Conservation (phyloP, 805 yeast genomes). For the Yarrowia yakushimensis region DNA sequence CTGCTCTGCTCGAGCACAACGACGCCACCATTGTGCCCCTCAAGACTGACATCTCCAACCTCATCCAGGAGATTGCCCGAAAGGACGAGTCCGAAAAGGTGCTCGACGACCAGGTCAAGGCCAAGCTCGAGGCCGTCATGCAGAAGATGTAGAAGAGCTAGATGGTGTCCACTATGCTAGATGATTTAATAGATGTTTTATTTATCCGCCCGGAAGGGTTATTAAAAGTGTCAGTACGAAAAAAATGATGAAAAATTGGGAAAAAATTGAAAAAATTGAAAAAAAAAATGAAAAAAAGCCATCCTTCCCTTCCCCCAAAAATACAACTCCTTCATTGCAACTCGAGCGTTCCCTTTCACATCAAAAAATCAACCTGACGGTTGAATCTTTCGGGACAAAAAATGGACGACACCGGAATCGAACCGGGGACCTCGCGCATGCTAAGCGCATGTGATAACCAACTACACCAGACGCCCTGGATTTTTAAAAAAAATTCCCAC, state of each 20-base stretch:
- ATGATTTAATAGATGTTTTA: constrained; percentile 4
- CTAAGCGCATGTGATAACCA: constrained; percentile 19
- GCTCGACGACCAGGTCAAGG: constrained; percentile 20
- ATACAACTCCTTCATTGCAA: too few species aligned
- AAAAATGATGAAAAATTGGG: too few species aligned
- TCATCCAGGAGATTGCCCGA: constrained; percentile 21
- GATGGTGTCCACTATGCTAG: background rate
- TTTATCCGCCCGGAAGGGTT: too few species aligned
- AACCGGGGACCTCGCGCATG: constrained; percentile 21
- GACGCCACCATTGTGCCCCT: constrained; percentile 44
- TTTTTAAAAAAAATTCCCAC: too few species aligned
- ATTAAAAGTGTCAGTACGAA: too few species aligned
- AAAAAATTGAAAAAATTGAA: too few species aligned
- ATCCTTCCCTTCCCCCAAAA: too few species aligned
- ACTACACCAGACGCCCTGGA: constrained; percentile 17
- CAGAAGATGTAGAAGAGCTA: background rate
- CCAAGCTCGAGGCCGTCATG: constrained; percentile 19
- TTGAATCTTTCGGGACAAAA: background rate
- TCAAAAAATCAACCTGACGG: too few species aligned
- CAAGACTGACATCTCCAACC: constrained; percentile 32
- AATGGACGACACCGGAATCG: constrained; percentile 20
- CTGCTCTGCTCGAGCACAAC: constrained; percentile 63
- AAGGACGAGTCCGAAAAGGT: constrained; percentile 16
- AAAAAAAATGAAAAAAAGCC: too few species aligned
- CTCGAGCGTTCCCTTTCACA: too few species aligned